Evolutionary conservation across 2,329 filamentous ascomycete species (phyloP).

Genomic region (Cyphellophora europaea): DNA sequence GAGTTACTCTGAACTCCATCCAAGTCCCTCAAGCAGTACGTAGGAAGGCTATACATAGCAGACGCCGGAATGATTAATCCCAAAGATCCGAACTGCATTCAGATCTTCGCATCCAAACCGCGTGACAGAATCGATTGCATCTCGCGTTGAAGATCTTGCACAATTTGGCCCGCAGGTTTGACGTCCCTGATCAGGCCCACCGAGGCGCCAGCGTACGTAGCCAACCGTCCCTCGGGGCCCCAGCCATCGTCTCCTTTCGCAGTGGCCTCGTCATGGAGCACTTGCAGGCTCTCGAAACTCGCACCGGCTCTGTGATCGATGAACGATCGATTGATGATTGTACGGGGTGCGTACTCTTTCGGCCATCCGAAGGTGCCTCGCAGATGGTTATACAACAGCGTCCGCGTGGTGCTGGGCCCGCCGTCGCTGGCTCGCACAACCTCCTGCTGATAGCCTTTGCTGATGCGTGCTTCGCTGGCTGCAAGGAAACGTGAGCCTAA

Average conservation of each 20-base stretch:
- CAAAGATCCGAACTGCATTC: too few species aligned
- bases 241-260: constrained; percentile 35
- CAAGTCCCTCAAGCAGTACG: too few species aligned
- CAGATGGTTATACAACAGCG: constrained; percentile 43
- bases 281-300: constrained; percentile 37
- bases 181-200: constrained; percentile 37
- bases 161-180: constrained; percentile 29
- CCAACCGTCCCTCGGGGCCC: constrained; percentile 39
- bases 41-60: too few species aligned
- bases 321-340: constrained; percentile 46
- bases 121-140: constrained; percentile 3
- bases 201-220: constrained; percentile 41
- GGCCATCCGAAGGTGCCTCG: constrained; percentile 53
- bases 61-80: too few species aligned
- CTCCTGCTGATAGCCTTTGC: constrained; percentile 39
- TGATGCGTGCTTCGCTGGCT: constrained; percentile 34
- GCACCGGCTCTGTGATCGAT: constrained; percentile 9
- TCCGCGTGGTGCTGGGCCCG: constrained; percentile 39
- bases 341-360: constrained; percentile 45
- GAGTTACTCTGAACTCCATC: too few species aligned
- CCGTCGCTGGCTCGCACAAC: constrained; percentile 41
- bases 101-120: too few species aligned
- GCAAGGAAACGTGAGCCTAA: constrained; percentile 59
- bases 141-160: constrained; percentile 24
- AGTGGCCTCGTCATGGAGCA: constrained; percentile 31